Conservation (phyloP, 192 early-diverging fungal species). For the Backusella luteola region DNA sequence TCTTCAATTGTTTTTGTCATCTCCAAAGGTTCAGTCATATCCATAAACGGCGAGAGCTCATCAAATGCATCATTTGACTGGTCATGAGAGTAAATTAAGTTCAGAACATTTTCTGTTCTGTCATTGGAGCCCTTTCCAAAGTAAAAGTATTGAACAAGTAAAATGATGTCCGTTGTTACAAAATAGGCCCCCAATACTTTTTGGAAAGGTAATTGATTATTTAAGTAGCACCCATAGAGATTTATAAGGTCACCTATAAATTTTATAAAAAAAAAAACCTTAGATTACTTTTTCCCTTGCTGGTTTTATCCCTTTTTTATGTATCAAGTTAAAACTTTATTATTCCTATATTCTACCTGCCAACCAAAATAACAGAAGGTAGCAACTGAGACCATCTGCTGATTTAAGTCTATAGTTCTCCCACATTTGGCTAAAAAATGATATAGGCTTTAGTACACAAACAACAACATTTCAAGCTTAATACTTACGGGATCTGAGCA, state of each 20-base stretch:
- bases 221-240: slow-evolving; percentile 63
- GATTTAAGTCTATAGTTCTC: slow-evolving; percentile 49
- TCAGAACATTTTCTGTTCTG: not conserved
- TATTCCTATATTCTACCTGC: slow-evolving; percentile 32
- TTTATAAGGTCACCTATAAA: slow-evolving; percentile 64
- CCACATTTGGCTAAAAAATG: slow-evolving; percentile 38
- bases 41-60: not conserved
- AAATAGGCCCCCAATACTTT: slow-evolving; percentile 21
- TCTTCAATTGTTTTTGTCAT: slow-evolving; percentile 1
- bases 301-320: not conserved
- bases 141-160: slow-evolving; percentile 21
- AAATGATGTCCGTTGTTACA: slow-evolving; percentile 14
- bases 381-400: slow-evolving; percentile 49
- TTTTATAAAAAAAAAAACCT: not conserved
- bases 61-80: slow-evolving; percentile 12
- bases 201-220: slow-evolving; percentile 71
- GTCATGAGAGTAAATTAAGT: not conserved
- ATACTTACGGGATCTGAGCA: slow-evolving; percentile 67
- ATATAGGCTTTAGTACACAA: not conserved
- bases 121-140: not conserved
- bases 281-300: not conserved
- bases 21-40: not conserved
- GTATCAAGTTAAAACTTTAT: not conserved
- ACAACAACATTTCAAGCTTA: not conserved
- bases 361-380: slow-evolving; percentile 61